Percentiles rank a stretch among this genome's conserved stretches.
Conservation (phyloP, 306 rosid species). For the Fragaria nilgerrensis region DNA sequence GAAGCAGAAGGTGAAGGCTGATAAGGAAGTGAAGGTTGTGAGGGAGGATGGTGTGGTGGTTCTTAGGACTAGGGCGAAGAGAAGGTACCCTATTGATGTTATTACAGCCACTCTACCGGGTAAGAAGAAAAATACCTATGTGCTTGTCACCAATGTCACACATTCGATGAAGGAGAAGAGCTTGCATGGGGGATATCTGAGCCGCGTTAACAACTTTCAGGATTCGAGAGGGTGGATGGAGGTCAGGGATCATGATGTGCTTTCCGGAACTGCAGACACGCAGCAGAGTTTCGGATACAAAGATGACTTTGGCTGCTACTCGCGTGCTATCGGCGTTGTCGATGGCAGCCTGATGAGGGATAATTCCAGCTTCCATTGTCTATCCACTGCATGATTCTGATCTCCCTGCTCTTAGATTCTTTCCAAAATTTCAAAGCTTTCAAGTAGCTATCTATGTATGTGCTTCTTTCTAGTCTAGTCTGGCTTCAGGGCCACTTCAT, state of each 20-base stretch:
- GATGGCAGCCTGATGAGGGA: constrained; percentile 43
- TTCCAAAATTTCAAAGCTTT: neutral
- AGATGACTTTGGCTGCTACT: constrained; percentile 42
- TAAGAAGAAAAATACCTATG: constrained; percentile 27
- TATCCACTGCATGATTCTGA: constrained; percentile 1
- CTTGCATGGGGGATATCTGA: constrained; percentile 8
- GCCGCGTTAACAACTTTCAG: constrained; percentile 38
- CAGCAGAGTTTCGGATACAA: constrained; percentile 38
- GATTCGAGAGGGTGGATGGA: constrained; percentile 71
- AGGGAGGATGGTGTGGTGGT: constrained; percentile 29
- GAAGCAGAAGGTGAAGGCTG: constrained; percentile 44
- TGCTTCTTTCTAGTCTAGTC: neutral
- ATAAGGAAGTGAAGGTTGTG: constrained; percentile 30
- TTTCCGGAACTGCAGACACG: constrained; percentile 53
- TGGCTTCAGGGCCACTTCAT: neutral
- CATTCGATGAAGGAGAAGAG: constrained; percentile 48
- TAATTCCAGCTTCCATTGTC: constrained; percentile 35
- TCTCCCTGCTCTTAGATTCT: neutral
- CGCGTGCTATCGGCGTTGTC: constrained; percentile 32
- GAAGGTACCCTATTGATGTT: constrained; percentile 48
- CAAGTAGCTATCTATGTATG: neutral
- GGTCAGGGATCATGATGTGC: constrained; percentile 67
- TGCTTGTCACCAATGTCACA: constrained; percentile 47
- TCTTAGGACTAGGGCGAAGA: constrained; percentile 21
- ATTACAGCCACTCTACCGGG: constrained; percentile 35